Base-by-base conservation (phyloP, 257 asterid species). In the Eucommia ulmoides region DNA sequence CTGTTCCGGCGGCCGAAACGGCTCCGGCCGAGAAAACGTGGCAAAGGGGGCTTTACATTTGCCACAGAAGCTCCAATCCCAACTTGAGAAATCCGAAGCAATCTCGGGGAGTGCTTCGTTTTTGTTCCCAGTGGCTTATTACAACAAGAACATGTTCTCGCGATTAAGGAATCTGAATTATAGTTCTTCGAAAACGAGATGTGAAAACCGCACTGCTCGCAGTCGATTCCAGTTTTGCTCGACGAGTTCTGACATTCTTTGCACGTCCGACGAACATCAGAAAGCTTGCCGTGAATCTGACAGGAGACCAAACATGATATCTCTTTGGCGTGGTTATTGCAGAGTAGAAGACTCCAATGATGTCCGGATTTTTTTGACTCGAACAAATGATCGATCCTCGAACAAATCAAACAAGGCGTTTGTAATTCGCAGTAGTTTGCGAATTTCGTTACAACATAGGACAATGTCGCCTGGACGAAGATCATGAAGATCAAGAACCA, bases 401-500 rank as follows among this genome's bases (percentile, higher is more conserved):
- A 79, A 71, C 97, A 88, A 54, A 88, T 54, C 44, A 69, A 52
- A 55, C 95, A 84, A 20, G 97, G 95, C 7, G 73, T 56, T 53
- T 74, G 66, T 19, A 88, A 62, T 23, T 74, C 71, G 58, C 86
- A 82, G 49, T 77, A 82, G 2, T 35, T 51, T 22, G 97, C 95
- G 25, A 81, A 84, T 64, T 60, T 70, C 2, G 58, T 59, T 44
- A 79, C 73, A 21, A 88, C 51, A 62, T 81, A 72, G 3, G 77
- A 74, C 15, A 88, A 60, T 49, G 72, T 68, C 16, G 84, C 86
- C 24, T 84, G 76, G 1, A 84, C 8, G 48, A 79, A 84, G 20
- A 88, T 72, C 73, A 88, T 19, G 33, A 78, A 59, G 49, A 88
- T 81, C 59, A 88, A 65, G 69, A 88, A 68, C 97, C 97, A 88